Evolutionary conservation across 2,329 filamentous ascomycete species (phyloP), one percentile per base, ranked within the genome.

Genomic region (Xenoacremonium recifei): DNA sequence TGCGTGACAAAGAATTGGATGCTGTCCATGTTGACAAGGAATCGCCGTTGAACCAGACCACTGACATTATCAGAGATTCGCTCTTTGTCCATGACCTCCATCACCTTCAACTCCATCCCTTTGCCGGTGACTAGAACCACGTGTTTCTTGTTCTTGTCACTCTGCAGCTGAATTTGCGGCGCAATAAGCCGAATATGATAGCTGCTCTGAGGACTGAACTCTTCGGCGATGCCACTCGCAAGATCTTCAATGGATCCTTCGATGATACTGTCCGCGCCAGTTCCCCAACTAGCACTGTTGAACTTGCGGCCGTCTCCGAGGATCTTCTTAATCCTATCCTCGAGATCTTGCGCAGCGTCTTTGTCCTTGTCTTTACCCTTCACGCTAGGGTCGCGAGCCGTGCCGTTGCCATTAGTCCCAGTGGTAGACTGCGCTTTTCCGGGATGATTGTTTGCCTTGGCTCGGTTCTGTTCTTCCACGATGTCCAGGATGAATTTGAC

Each of bases 401-500:
- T 51, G 35, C 55, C 53, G 3, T 54, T 53, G n/a, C 56, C 55
- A n/a, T 55, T 53, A 3, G 53, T 49, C 19, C 54, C 49, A 4
- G 59, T 47, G 3, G 56, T 59, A 6, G 65, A 59, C 25, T 55
- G 55, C 6, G 55, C 48, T 41, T 56, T 63, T 3, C 49, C 51
- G 2, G 62, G 57, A 25, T 65, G 59, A 18, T 41, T 55, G 20
- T 51, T 57, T 13, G 54, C 44, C 59, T 87, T 87, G 16, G 82
- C 80, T 63, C 87, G 93, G 52, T 81, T 80, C 64, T 96, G 91
- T 61, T 99, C 93, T 42, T 97, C 91, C 3, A 99, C 88, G 53
- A 99, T 95, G 64, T 99, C 93, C 9, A 97, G 73, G 44, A 99
- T 97, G 62, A 99, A 99, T 60, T 97, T 99, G 60, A 99, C 88